phyloP scores from a whole-genome alignment of 2,329 filamentous ascomycete genomes.

The Cordyceps militaris region DNA sequence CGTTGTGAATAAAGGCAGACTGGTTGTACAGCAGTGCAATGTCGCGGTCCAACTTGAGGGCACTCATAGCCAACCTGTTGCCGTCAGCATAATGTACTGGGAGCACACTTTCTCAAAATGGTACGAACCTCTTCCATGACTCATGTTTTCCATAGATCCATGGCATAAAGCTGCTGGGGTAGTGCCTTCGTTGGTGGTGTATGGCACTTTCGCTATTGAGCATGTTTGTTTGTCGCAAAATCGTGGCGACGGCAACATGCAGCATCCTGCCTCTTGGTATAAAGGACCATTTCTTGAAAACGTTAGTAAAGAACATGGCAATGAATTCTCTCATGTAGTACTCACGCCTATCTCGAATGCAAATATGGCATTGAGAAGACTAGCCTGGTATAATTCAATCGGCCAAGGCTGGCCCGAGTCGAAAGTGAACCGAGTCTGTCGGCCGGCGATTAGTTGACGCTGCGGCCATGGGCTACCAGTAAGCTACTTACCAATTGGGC shows the following conservation, averaged over 20 bases:
- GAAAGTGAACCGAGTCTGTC: slow-evolving; percentile 9
- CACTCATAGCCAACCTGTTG: slow-evolving; percentile 25
- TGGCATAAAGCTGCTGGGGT: slow-evolving; percentile 32
- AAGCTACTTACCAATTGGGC: neutral
- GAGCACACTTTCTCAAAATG: neutral
- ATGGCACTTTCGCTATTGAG: slow-evolving; percentile 29
- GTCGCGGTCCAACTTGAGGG: slow-evolving; percentile 34
- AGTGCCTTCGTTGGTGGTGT: slow-evolving; percentile 28
- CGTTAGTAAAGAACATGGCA: neutral
- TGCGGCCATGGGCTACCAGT: neutral
- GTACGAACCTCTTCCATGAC: slow-evolving; percentile 28
- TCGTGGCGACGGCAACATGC: slow-evolving; percentile 27
- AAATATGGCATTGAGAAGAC: slow-evolving; percentile 9
- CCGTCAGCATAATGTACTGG: neutral
- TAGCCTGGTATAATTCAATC: slow-evolving; percentile 1
- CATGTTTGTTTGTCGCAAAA: slow-evolving; percentile 29
- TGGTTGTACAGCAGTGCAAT: slow-evolving; percentile 27
- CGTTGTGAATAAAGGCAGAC: slow-evolving; percentile 25
- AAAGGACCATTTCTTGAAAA: slow-evolving; percentile 23
- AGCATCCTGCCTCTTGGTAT: slow-evolving; percentile 28
- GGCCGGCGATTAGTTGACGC: neutral
- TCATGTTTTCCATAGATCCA: slow-evolving; percentile 26
- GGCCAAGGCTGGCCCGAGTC: slow-evolving; percentile 10
- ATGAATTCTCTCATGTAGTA: neutral
- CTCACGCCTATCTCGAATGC: slow-evolving; percentile 10